phyloP scores from a whole-genome alignment of 1,139 yeast genomes.

The Scheffersomyces illinoinensis region DNA sequence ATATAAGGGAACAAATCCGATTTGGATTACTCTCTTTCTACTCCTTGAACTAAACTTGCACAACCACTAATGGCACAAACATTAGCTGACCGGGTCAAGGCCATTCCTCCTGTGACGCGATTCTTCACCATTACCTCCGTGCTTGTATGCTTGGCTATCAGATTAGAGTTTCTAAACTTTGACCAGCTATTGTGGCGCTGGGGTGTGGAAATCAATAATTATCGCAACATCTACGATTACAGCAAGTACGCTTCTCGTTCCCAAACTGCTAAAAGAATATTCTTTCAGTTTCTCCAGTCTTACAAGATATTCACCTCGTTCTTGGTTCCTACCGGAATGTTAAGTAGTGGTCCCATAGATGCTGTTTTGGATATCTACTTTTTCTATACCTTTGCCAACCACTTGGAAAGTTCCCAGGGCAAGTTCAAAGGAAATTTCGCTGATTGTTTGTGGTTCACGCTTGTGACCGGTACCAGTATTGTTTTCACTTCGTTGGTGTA shows the following conservation, averaged over 20 bases:
- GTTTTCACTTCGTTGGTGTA: slow-evolving; percentile 31
- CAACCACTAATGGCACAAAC: slow-evolving; percentile 3
- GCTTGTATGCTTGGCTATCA: slow-evolving; percentile 20
- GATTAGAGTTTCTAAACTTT: slow-evolving; percentile 9
- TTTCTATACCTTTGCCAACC: slow-evolving; percentile 57
- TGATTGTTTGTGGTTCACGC: slow-evolving; percentile 57
- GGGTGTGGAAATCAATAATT: background rate
- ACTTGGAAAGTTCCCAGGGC: slow-evolving; percentile 48
- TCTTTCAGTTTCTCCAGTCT: slow-evolving; percentile 23
- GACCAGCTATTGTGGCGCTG: slow-evolving; percentile 10
- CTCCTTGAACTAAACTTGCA: background rate
- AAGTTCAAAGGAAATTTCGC: slow-evolving; percentile 55
- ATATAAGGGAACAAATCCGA: background rate
- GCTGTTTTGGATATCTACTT: slow-evolving; percentile 56
- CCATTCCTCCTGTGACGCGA: slow-evolving; percentile 50
- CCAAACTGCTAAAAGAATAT: background rate
- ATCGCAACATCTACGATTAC: background rate
- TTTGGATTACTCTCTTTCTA: background rate
- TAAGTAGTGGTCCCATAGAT: slow-evolving; percentile 28
- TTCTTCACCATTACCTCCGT: slow-evolving; percentile 43
- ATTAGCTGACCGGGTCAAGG: slow-evolving; percentile 30
- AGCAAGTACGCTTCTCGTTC: background rate
- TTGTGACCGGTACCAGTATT: slow-evolving; percentile 50
- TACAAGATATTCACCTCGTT: slow-evolving; percentile 53
- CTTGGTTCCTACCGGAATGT: slow-evolving; percentile 40